These are phyloP conservation scores for Candida maltosa DNA, from an alignment of 805 yeast species.

Conservation along the genomic window DNA sequence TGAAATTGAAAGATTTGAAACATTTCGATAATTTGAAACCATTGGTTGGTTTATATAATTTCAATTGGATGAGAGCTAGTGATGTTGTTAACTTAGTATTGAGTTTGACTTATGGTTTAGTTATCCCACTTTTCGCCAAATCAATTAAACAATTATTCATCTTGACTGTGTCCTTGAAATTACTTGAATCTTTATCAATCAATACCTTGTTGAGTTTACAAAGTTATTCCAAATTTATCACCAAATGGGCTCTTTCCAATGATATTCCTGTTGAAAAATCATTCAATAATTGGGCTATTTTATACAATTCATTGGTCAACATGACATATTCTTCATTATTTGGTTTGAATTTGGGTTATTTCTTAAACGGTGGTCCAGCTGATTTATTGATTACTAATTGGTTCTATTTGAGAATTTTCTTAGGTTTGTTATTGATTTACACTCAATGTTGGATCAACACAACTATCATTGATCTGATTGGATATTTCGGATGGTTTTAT, in stretches of 20 bases:
- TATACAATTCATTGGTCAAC: slow-evolving; percentile 50
- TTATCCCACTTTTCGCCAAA: slow-evolving; percentile 38
- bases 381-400: slow-evolving; percentile 29
- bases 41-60: slow-evolving; percentile 59
- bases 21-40: slow-evolving; percentile 43
- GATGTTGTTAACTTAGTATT: slow-evolving; percentile 52
- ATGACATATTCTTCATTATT: slow-evolving; percentile 57
- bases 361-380: slow-evolving; percentile 12
- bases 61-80: slow-evolving; percentile 59
- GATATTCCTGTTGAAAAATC: slow-evolving; percentile 65
- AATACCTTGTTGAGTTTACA: slow-evolving; percentile 55
- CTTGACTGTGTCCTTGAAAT: slow-evolving; percentile 45
- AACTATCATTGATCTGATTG: slow-evolving; percentile 67
- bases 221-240: slow-evolving; percentile 58
- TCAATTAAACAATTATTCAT: slow-evolving; percentile 24
- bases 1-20: slow-evolving; percentile 48
- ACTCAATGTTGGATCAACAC: slow-evolving; percentile 68
- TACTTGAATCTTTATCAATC: slow-evolving; percentile 48
- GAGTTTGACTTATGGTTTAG: slow-evolving; percentile 37
- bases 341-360: slow-evolving; percentile 30
- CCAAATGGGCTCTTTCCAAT: slow-evolving; percentile 59
- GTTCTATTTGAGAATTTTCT: slow-evolving; percentile 50
- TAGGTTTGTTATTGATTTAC: slow-evolving; percentile 53
- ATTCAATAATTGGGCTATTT: slow-evolving; percentile 67
- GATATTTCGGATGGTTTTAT: slow-evolving; percentile 87